Conservation (phyloP, 495 filamentous ascomycete genomes). For the Penicillium daleae region DNA sequence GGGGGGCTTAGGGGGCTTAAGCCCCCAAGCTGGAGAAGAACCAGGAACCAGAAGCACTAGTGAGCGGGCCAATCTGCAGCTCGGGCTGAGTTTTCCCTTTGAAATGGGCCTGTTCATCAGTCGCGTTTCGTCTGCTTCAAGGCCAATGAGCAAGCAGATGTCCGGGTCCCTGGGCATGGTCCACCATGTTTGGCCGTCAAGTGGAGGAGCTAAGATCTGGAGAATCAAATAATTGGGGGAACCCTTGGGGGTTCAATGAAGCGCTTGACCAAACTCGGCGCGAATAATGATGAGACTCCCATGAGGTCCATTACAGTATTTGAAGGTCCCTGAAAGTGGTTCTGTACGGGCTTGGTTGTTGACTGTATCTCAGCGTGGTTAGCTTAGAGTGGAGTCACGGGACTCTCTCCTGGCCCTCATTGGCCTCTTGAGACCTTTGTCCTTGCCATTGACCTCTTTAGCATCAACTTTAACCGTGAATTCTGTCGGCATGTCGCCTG, state of each 20-base stretch:
- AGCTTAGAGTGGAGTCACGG: slow-evolving; percentile 2
- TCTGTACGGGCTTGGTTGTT: not conserved
- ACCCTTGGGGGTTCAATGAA: not conserved
- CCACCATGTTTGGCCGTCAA: not conserved
- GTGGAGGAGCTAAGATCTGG: not conserved
- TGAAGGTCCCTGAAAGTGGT: not conserved
- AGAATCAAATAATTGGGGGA: not conserved
- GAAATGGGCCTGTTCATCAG: not conserved
- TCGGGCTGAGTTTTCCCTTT: not conserved
- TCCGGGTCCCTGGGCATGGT: no score
- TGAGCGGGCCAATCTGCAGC: not conserved
- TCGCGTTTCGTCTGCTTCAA: not conserved
- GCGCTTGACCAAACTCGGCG: not conserved
- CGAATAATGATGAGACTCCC: not conserved
- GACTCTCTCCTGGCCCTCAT: not conserved
- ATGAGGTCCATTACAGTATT: not conserved
- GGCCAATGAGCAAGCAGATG: not conserved
- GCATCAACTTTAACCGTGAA: not conserved
- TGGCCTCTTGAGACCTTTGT: not conserved
- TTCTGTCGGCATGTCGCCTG: slow-evolving; percentile 1
- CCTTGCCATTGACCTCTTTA: not conserved
- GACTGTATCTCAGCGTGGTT: not conserved
- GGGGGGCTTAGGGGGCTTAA: not conserved
- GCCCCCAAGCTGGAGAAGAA: not conserved
- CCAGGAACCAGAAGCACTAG: not conserved